Base-by-base conservation (phyloP, 2,329 filamentous ascomycete genomes). In the Stachybotrys elegans region DNA sequence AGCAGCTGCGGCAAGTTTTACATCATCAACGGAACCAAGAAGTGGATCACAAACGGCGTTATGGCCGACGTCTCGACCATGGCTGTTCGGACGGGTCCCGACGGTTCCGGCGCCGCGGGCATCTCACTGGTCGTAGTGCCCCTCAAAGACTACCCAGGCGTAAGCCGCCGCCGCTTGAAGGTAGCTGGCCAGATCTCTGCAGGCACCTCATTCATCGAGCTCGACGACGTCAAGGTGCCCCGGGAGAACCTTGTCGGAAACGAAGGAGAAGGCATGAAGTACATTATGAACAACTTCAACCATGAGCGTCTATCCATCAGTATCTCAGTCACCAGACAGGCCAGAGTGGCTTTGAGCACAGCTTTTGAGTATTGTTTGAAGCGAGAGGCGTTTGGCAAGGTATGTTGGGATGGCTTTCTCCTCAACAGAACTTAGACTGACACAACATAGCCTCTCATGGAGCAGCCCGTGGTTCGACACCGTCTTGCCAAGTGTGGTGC, bases 251-350 rank as follows among this genome's bases (percentile, higher is more conserved):
- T 89, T 7, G 79, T 90, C 45, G 86, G 85, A 4, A 53, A 71
- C 17, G 85, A 89, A 60, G 84, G 84, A 11, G 68, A 76, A 55
- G 86, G 86, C 5, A 88, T 90, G 84, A 75, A 71, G 46, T 86
- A 86, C 57, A 78, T 86, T 56, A 87, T 86, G 83, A 83, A 79
- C 43, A 87, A 89, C 65, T 89, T 89, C 75, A 89, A 89, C 66
- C 84, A 89, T 60, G 86, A 90, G 61, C 77, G 85, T 0, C 69
- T 89, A 11, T 73, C 73, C 14, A 86, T 89, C 49, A 72, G 80
- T 1, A 77, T 88, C 13, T 75, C 77, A 1, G 75, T 77, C 1
- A 84, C 82, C 2, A 71, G 85, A 3, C 72, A 81, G 54, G 73
- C 83, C 1, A 45, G 66, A 9, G 65, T 67, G 1, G 65, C 65